These are phyloP conservation scores for Ophiosphaerella narmari DNA, from an alignment of 2,329 filamentous ascomycete genomes.

Conservation along the genomic window DNA sequence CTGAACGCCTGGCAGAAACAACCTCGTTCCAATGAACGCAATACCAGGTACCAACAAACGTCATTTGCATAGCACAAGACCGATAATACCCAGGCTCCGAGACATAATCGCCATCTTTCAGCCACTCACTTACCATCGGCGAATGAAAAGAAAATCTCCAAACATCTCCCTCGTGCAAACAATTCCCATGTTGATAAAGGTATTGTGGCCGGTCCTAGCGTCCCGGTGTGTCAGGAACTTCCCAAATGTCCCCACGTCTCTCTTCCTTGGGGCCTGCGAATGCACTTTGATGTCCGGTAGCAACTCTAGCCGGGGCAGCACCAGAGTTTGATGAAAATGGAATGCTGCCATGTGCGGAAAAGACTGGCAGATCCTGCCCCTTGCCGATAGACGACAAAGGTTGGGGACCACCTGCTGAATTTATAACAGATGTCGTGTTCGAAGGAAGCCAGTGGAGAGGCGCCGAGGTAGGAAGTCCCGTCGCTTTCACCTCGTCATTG, in stretches of 20 bases:
- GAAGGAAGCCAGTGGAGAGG: constrained; percentile 40
- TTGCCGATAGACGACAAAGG: constrained; percentile 39
- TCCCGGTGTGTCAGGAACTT: constrained; percentile 52
- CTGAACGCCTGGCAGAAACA: constrained; percentile 2
- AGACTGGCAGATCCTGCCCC: constrained; percentile 54
- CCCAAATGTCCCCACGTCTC: constrained; percentile 46
- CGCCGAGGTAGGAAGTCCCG: constrained; percentile 19
- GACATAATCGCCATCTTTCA: background rate
- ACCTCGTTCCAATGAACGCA: background rate
- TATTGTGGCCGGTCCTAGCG: constrained; percentile 11
- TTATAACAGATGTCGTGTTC: constrained; percentile 24
- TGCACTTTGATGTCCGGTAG: constrained; percentile 2
- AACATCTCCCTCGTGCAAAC: no score
- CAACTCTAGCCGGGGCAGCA: constrained; percentile 24
- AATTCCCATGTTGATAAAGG: background rate
- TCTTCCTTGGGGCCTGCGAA: constrained; percentile 6
- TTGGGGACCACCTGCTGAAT: constrained; percentile 8
- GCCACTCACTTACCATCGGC: background rate
- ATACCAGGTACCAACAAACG: background rate
- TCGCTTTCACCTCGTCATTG: background rate
- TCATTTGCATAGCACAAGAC: background rate
- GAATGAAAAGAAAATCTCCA: background rate
- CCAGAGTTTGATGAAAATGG: constrained; percentile 38
- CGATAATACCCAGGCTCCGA: background rate
- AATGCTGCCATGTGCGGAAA: constrained; percentile 49